Percentiles rank a stretch among this genome's conserved stretches.
Conservation (phyloP, 176 grass and related monocot genomes). For the Zizania latifolia region DNA sequence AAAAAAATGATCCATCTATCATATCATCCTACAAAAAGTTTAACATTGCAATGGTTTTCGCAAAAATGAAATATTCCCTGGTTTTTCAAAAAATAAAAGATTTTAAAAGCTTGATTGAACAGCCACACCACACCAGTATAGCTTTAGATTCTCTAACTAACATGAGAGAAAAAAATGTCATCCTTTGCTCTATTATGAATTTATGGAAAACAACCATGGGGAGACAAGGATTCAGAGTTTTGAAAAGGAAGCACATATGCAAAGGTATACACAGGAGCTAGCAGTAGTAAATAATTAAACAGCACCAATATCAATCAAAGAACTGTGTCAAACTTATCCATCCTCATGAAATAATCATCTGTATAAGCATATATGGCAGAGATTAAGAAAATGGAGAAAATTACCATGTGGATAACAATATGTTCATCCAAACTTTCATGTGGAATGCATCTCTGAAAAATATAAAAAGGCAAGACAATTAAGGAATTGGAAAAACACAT, state of each 20-base stretch:
- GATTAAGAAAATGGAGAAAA: constrained; percentile 22
- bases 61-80: too few species aligned
- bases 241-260: constrained; percentile 4
- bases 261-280: background rate
- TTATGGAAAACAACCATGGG: background rate
- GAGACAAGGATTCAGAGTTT: background rate
- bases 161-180: background rate
- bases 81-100: constrained; percentile 6
- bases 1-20: background rate
- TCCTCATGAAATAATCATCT: background rate
- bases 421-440: constrained; percentile 88
- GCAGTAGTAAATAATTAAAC: background rate
- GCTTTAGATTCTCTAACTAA: background rate
- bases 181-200: background rate
- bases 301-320: background rate
- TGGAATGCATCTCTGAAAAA: constrained; percentile 87
- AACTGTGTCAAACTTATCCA: background rate
- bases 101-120: background rate
- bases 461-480: constrained; percentile 18
- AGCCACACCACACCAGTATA: background rate
- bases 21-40: constrained; percentile 9
- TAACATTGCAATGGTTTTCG: background rate
- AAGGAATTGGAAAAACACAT: constrained; percentile 19
- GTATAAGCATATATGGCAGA: constrained; percentile 3
- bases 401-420: constrained; percentile 92